phyloP scores from a whole-genome alignment of 169 alveolate genomes.

The Theileria sp. region DNA sequence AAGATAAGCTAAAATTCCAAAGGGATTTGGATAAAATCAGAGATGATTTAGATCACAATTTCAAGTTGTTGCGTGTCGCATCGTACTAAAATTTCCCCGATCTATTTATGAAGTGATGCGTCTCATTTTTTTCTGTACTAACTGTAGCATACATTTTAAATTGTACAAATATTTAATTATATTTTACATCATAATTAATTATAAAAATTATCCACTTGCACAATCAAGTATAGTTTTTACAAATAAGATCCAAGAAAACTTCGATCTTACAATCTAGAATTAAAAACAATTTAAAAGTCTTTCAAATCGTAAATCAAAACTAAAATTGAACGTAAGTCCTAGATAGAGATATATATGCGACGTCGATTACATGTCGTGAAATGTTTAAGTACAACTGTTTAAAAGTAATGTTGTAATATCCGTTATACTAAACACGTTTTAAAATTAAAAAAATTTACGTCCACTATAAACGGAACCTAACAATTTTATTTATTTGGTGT shows the following conservation, averaged over 20 bases:
- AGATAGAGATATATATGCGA: background rate
- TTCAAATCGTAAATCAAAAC: slow-evolving; percentile 5
- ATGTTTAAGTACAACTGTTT: background rate
- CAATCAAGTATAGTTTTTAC: background rate
- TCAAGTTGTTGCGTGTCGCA: slow-evolving; percentile 40
- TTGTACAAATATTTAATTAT: background rate
- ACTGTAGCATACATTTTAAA: slow-evolving; percentile 2
- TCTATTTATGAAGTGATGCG: background rate
- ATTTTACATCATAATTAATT: background rate
- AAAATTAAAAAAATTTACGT: background rate
- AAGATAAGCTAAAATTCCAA: slow-evolving; percentile 46
- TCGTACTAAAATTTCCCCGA: background rate
- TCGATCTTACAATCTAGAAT: background rate
- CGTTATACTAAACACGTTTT: background rate
- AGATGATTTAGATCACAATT: slow-evolving; percentile 38
- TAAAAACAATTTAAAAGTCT: slow-evolving; percentile 2
- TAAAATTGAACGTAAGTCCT: background rate
- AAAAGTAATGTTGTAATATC: background rate
- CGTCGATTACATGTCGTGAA: background rate
- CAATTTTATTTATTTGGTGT: slow-evolving; percentile 2
- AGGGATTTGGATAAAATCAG: slow-evolving; percentile 28
- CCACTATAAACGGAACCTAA: background rate
- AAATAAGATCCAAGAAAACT: background rate
- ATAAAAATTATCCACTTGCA: background rate
- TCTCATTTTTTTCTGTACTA: background rate